These are phyloP conservation scores for Cavenderia fasciculata DNA, from an alignment of 78 protist species.

Conservation along the genomic window DNA sequence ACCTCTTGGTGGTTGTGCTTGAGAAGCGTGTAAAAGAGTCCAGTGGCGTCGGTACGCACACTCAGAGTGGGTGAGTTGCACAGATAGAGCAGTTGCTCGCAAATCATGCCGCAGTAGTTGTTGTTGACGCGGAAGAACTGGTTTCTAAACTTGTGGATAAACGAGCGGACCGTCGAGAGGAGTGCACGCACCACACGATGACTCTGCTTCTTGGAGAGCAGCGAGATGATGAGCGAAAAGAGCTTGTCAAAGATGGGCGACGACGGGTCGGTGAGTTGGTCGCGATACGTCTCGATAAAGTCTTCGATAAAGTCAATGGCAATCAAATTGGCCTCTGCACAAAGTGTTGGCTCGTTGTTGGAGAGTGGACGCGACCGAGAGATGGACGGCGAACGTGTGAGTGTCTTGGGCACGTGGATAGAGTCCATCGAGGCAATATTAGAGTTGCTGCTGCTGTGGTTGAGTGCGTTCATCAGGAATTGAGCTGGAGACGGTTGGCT, in stretches of 20 bases:
- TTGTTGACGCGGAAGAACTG: conserved; percentile 50
- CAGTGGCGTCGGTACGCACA: conserved; percentile 2
- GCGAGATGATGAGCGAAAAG: neutral
- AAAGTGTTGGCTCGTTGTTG: conserved; percentile 17
- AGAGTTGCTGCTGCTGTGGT: conserved; percentile 8
- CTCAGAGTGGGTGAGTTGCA: conserved; percentile 27
- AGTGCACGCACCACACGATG: conserved; percentile 38
- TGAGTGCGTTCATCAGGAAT: neutral
- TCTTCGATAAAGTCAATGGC: conserved; percentile 48
- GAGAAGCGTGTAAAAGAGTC: conserved; percentile 59
- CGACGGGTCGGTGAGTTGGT: neutral
- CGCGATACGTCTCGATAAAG: conserved; percentile 6
- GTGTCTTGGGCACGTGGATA: neutral
- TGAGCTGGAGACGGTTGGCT: neutral
- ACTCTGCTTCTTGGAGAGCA: conserved; percentile 17
- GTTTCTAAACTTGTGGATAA: conserved; percentile 48
- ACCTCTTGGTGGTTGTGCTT: conserved; percentile 53
- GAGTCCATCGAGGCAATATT: neutral
- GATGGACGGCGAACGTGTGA: neutral
- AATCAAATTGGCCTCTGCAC: conserved; percentile 48
- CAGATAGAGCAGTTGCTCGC: conserved; percentile 26
- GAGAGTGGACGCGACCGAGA: neutral
- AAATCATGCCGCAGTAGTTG: conserved; percentile 15
- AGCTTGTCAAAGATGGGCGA: conserved; percentile 15
- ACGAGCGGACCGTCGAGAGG: conserved; percentile 25